Conservation (phyloP, 2,329 filamentous ascomycete genomes). For the Chaetomium olivaceum region DNA sequence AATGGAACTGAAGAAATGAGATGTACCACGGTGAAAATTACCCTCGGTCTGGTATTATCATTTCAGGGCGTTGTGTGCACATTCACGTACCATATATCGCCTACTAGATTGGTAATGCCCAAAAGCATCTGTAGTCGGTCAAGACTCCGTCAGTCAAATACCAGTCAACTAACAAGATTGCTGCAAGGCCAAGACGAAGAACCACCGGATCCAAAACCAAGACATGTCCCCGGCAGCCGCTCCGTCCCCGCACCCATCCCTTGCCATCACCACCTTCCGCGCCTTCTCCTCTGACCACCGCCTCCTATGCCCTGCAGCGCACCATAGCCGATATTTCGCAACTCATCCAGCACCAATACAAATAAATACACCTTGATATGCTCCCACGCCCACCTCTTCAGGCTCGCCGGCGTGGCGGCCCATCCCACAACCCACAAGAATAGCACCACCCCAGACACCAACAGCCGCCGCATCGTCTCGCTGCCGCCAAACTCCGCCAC, state of each 20-base stretch:
- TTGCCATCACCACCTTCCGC: constrained; percentile 2
- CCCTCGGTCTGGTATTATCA: too few species aligned
- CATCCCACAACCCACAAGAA: constrained; percentile 22
- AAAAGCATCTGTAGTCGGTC: too few species aligned
- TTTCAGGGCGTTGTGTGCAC: too few species aligned
- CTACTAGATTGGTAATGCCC: too few species aligned
- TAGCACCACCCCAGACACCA: constrained; percentile 10
- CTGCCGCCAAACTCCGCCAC: constrained; percentile 20
- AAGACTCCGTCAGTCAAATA: too few species aligned
- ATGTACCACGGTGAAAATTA: too few species aligned
- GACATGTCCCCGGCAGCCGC: too few species aligned
- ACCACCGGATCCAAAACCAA: too few species aligned
- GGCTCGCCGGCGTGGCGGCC: constrained; percentile 21
- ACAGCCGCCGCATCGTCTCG: constrained; percentile 18
- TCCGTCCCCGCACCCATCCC: background rate
- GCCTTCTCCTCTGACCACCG: background rate
- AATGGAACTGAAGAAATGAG: too few species aligned
- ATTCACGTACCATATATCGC: too few species aligned
- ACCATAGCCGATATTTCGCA: constrained; percentile 13
- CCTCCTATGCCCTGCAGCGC: constrained; percentile 1
- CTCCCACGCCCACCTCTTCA: constrained; percentile 27
- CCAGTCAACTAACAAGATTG: too few species aligned
- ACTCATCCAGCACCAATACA: constrained; percentile 24
- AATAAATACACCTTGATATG: constrained; percentile 26
- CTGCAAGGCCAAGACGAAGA: too few species aligned